phyloP scores from a whole-genome alignment of 202 grass and related monocot genomes.

The Miscanthus sacchariflorus region DNA sequence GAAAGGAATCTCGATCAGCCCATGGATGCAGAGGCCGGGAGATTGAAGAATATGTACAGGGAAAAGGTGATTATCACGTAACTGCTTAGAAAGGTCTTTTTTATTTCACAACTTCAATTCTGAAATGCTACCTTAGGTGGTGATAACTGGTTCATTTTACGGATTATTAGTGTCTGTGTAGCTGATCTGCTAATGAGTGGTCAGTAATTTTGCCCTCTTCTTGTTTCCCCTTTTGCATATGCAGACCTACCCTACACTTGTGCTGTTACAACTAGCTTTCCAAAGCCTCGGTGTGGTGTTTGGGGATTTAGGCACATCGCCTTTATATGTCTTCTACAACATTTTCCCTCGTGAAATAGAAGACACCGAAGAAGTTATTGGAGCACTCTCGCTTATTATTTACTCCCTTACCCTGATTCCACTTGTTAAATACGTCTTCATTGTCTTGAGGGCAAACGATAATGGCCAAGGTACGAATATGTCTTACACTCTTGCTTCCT shows the following conservation, averaged over 20 bases:
- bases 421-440: slow-evolving; percentile 78
- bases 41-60: slow-evolving; percentile 74
- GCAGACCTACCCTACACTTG: slow-evolving; percentile 64
- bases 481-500: not conserved
- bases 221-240: slow-evolving; percentile 34
- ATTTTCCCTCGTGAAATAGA: slow-evolving; percentile 63
- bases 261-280: slow-evolving; percentile 68
- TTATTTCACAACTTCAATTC: not conserved
- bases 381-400: slow-evolving; percentile 78
- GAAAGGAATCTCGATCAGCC: slow-evolving; percentile 79
- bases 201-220: not conserved
- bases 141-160: not conserved
- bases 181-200: not conserved
- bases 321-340: slow-evolving; percentile 76
- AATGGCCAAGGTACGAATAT: slow-evolving; percentile 67
- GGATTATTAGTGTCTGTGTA: not conserved
- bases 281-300: slow-evolving; percentile 87
- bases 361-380: slow-evolving; percentile 68
- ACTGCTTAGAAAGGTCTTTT: not conserved
- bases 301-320: slow-evolving; percentile 77
- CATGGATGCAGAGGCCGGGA: slow-evolving; percentile 81
- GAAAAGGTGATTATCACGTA: slow-evolving; percentile 65
- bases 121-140: not conserved
- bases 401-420: slow-evolving; percentile 82
- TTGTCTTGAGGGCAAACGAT: slow-evolving; percentile 76